Evolutionary conservation across 768 basidiomycete species (phyloP), one percentile per base, ranked within the genome.

Genomic region (Arthromyces matolae): DNA sequence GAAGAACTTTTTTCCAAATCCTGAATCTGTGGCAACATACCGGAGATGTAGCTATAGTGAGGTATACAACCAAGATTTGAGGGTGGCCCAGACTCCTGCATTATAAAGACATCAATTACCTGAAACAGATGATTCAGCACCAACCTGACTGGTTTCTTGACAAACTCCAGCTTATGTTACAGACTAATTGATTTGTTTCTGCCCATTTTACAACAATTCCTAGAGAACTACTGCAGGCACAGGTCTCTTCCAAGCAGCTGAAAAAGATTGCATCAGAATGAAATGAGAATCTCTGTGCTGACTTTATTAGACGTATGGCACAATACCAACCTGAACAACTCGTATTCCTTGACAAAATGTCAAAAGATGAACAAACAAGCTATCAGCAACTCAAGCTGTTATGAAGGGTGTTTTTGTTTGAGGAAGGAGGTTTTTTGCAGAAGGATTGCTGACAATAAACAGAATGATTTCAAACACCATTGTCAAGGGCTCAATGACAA

Each of bases 401-500:
- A 40, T 22, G 16, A 40, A 40, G 13, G 39, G 23, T 23, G 39
- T 40, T 8, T 40, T 40, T 23, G 13, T 40, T 3, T 6, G 31
- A 28, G 35, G 35, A 16, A 46, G 45, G 12, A 29, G 18, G 22
- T 46, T 46, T 33, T 46, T 36, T 27, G 18, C 45, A 28, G 35
- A 46, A 22, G 45, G 45, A 13, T 36, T 46, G 25, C 35, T 46
- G 34, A 37, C 13, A 22, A 18, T 29, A 8, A 27, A 46, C 20
- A 23, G 35, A 18, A 37, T 46, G 45, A 36, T 37, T 2, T 38
- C 35, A 37, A 46, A 38, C 22, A 46, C 35, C 28, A 36, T 46
- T 9, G 20, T 45, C 9, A n/a, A 34, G 20, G 31, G 43, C 25
- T 34, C 27, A 9, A 38, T 38, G 36, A 38, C 18, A 20, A 38